Evolutionary conservation across 1,284 basidiomycete genomes (phyloP), one percentile per base, ranked within the genome.

Genomic region (Ustilago cynodontis): DNA sequence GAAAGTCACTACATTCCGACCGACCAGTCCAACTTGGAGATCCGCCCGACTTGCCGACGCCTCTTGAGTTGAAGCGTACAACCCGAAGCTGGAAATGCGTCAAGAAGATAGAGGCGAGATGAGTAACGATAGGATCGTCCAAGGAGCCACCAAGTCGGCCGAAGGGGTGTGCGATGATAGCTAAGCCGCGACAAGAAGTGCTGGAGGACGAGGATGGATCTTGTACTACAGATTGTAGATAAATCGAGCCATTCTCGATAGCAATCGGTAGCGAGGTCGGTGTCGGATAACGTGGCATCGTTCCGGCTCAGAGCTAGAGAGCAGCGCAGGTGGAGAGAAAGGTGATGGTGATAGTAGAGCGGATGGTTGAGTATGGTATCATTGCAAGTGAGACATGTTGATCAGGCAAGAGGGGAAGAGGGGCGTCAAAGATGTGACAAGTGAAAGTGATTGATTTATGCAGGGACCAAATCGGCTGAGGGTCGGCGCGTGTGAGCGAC

Each of bases 21-120:
- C 28, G 26, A 24, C 78, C 78, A 14, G 78, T 80, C 78, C 78
- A 80, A 62, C 68, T 77, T 1, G 78, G 28, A 8, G 59, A 56
- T 16, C 74, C 78, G 14, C 54, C 53, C 7, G 67, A 71, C 22
- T 69, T 62, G 43, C 74, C 78, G 2, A 77, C 78, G 10, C 77
- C 77, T 37, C 77, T 59, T 22, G 77, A 73, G 57, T 79, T 78
- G 72, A 76, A 78, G 7, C 73, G 65, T 22, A 78, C 69, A 6
- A 75, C 72, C 9, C 70, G 62, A 10, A 72, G 52, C 13, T 69
- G 50, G 1, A 53, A 41, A n/a, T 71, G 56, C 8, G 65, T 59
- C 8, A 67, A 28, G 4, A 79, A 57, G 9, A 66, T 20, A 0
- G 65, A 60, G 1, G 71, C 58, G 14, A 79, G 41, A 22, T 68